Evolutionary conservation across 805 yeast genomes (phyloP).

Genomic region (Sugiyamaella floridensis): DNA sequence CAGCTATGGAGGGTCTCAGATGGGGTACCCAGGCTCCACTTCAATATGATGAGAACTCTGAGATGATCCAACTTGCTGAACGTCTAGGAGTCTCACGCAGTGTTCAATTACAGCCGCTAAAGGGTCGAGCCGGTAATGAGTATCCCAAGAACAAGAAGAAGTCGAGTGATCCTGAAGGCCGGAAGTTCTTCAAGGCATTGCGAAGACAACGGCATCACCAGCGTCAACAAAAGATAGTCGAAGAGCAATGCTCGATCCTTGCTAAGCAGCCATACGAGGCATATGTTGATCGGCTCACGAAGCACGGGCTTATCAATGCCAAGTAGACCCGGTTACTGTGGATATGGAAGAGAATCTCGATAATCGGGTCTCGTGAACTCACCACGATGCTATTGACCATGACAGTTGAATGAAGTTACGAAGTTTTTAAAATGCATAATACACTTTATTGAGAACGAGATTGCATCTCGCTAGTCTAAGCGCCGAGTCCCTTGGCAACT

Average conservation of each 20-base stretch:
- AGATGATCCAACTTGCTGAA: neutral
- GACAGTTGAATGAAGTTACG: too few relatives aligned
- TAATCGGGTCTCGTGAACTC: too few relatives aligned
- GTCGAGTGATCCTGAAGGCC: too few relatives aligned
- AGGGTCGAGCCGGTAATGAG: too few relatives aligned
- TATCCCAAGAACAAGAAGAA: too few relatives aligned
- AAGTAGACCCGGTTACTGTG: neutral
- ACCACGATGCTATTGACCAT: too few relatives aligned
- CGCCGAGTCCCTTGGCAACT: constrained; percentile 34
- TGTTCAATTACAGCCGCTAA: neutral
- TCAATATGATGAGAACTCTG: neutral
- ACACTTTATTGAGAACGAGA: too few relatives aligned
- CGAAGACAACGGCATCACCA: neutral
- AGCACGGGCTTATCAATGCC: neutral
- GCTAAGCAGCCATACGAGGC: neutral
- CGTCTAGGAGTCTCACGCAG: neutral
- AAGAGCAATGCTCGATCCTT: neutral
- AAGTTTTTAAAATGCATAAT: too few relatives aligned
- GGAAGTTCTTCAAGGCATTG: neutral
- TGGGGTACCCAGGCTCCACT: neutral
- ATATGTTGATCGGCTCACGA: neutral
- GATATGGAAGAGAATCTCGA: too few relatives aligned
- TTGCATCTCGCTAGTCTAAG: neutral
- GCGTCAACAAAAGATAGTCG: neutral
- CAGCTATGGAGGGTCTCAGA: neutral